These are phyloP conservation scores for Xylaria sp. DNA, from an alignment of 2,329 filamentous ascomycete species.

Conservation along the genomic window DNA sequence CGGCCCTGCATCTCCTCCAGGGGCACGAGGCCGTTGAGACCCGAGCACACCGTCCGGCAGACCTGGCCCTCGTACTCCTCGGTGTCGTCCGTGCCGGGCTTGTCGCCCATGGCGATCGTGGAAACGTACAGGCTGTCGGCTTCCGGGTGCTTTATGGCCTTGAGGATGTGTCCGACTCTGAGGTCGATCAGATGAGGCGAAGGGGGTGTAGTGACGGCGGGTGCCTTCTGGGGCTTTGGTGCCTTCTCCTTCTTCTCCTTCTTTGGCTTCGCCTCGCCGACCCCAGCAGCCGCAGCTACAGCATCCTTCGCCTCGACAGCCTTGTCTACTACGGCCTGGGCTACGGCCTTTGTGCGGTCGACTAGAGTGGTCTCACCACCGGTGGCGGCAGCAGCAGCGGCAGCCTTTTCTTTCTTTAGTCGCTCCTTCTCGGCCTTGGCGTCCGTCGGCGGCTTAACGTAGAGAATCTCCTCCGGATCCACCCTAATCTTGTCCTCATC, in stretches of 20 bases:
- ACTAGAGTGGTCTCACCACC: slow-evolving; percentile 60
- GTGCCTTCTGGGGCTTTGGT: slow-evolving; percentile 76
- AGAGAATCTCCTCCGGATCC: slow-evolving; percentile 82
- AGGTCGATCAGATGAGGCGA: slow-evolving; percentile 92
- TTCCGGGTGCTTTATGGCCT: slow-evolving; percentile 94
- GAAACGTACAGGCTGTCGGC: slow-evolving; percentile 96
- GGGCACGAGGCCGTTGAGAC: slow-evolving; percentile 91
- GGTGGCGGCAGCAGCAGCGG: slow-evolving; percentile 66
- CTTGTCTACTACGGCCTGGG: slow-evolving; percentile 64
- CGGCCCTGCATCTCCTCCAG: slow-evolving; percentile 97
- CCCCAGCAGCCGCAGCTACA: slow-evolving; percentile 59
- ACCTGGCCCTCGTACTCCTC: slow-evolving; percentile 90
- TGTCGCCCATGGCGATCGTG: slow-evolving; percentile 93
- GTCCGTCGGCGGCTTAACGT: slow-evolving; percentile 89
- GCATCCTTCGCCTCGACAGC: slow-evolving; percentile 64
- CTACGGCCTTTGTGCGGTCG: slow-evolving; percentile 71
- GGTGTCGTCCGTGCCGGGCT: slow-evolving; percentile 86
- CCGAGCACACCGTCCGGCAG: slow-evolving; percentile 95
- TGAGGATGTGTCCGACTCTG: slow-evolving; percentile 95
- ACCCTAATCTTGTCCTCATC: slow-evolving; percentile 81
- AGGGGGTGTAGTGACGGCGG: slow-evolving; percentile 77
- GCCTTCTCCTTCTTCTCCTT: slow-evolving; percentile 95
- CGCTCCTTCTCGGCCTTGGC: slow-evolving; percentile 96
- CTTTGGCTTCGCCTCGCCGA: slow-evolving; percentile 63
- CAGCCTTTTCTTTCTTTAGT: slow-evolving; percentile 94